Percentiles rank a stretch among this genome's conserved stretches.
phyloP scores from a whole-genome alignment of 306 rosid species.

The Dalbergia oliveri region DNA sequence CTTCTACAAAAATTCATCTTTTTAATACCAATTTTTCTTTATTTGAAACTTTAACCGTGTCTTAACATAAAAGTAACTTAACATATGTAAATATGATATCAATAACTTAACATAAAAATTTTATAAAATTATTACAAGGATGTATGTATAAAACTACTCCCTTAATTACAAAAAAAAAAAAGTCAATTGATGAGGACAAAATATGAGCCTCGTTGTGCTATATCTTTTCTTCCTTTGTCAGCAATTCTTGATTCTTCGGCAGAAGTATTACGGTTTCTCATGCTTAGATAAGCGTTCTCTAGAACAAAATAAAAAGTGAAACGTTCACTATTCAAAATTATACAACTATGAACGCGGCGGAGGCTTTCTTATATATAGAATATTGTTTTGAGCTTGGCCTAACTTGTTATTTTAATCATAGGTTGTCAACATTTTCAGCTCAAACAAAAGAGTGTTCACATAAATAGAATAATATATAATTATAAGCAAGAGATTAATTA shows the following conservation, averaged over 20 bases:
- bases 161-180: too few species aligned
- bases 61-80: too few species aligned
- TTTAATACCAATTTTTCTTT: too few species aligned
- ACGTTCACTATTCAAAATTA: conserved; percentile 11
- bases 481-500: neutral
- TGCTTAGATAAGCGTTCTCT: neutral
- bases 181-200: neutral
- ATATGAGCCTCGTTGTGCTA: neutral
- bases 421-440: conserved; percentile 10
- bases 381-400: neutral
- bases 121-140: too few species aligned
- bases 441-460: conserved; percentile 13
- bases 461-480: neutral
- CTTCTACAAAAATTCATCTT: too few species aligned
- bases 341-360: conserved; percentile 9
- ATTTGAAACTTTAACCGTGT: too few species aligned
- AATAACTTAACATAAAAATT: neutral
- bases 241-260: neutral
- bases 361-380: too few species aligned
- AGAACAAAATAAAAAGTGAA: conserved; percentile 2
- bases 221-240: neutral
- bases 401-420: neutral
- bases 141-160: too few species aligned
- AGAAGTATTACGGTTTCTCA: neutral
- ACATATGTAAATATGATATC: neutral